phyloP scores from a whole-genome alignment of 176 grass and related monocot genomes.

The Paspalum vaginatum region DNA sequence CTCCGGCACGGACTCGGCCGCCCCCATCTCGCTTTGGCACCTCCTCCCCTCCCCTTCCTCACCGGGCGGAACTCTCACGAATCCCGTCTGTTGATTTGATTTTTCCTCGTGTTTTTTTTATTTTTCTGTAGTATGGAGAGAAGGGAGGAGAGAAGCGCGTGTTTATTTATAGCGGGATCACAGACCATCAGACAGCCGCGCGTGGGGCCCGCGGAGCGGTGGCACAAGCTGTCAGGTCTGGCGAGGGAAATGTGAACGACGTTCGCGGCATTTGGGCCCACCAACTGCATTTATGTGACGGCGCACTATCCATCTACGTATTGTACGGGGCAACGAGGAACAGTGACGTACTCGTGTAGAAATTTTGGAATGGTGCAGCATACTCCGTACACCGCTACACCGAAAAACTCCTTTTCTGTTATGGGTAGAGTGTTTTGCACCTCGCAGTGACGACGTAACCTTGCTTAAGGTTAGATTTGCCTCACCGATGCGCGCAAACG shows the following conservation, averaged over 20 bases:
- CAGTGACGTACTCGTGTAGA: too few species aligned
- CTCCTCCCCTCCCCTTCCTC: constrained; percentile 12
- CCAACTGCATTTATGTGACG: constrained; percentile 23
- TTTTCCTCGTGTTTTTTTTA: neutral
- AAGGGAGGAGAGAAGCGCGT: neutral
- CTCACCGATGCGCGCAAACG: too few species aligned
- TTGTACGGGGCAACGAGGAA: too few species aligned
- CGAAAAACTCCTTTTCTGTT: too few species aligned
- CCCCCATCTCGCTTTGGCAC: constrained; percentile 56
- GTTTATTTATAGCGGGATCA: constrained; percentile 43
- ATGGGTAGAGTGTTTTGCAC: too few species aligned
- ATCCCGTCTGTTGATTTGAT: constrained; percentile 36
- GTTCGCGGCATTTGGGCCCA: constrained; percentile 11
- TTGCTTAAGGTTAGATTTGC: too few species aligned
- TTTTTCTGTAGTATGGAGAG: neutral
- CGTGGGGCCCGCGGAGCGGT: constrained; percentile 13
- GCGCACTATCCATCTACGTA: neutral
- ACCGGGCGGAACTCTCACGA: constrained; percentile 12
- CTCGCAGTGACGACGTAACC: too few species aligned
- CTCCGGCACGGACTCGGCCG: constrained; percentile 62
- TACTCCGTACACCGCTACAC: too few species aligned
- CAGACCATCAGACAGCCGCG: neutral
- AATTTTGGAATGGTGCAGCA: too few species aligned
- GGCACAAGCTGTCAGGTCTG: constrained; percentile 36
- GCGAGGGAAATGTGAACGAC: constrained; percentile 15